Evolutionary conservation across 345 rosid species (phyloP), one percentile per base, ranked within the genome.

Genomic region (Heritiera fomes): DNA sequence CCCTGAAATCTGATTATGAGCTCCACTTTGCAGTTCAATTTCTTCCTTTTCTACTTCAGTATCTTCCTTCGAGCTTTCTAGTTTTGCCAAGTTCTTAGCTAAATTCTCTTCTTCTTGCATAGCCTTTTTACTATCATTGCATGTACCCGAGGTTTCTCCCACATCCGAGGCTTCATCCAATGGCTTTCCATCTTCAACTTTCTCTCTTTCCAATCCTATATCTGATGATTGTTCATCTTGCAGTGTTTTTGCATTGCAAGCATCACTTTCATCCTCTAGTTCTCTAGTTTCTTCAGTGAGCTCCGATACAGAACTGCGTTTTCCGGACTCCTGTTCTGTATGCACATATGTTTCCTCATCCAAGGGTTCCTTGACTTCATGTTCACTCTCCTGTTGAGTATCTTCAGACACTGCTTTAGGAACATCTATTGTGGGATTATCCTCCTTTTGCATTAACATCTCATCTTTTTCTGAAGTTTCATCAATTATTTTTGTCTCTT

Each of bases 61-160:
- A 75, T 38, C 74, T 73, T 80, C 82, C 50, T 84, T 41, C 71
- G 69, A 78, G 77, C 62, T 82, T 18, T 52, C 53, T 76, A 47
- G 20, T 34, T 72, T 53, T 38, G 56, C 78, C 69, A 45, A 68
- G 66, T 52, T 73, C 23, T 71, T 63, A 6, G 70, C 62, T 67
- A 46, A 30, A 20, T 47, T 59, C 65, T 73, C 86, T 80, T 79
- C 66, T 55, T 74, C 81, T 30, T 55, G 50, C 46, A 73, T 49
- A 60, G 13, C 70, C 56, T 76, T 66, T 71, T 69, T 70, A 59
- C 34, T 56, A 66, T 76, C 70, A 8, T 52, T 3, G 46, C 46
- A n/a, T 52, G 49, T 32, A 18, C 3, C 28, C 10, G 60, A 68
- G 18, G 73, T 50, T 59, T 78, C 76, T 34, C 10, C 56, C 30